Percentiles rank a stretch among this genome's conserved stretches.
These are phyloP conservation scores for Artemisia annua DNA, from an alignment of 129 eudicot species.

Conservation along the genomic window DNA sequence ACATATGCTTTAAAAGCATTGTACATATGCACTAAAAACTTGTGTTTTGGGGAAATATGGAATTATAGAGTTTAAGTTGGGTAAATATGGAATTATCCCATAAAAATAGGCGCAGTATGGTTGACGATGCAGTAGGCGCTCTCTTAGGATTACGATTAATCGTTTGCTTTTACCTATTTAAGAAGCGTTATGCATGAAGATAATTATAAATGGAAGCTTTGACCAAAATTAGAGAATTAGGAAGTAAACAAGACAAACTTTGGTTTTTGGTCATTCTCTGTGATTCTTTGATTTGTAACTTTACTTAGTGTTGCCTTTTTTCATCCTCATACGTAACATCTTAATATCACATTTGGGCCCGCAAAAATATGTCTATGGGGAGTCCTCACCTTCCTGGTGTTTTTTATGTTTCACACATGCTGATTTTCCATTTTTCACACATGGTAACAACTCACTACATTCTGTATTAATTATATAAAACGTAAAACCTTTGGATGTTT, in stretches of 20 bases:
- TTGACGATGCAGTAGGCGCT: not conserved
- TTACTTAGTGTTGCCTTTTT: not conserved
- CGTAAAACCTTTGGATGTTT: conserved; percentile 4
- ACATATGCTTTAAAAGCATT: no score
- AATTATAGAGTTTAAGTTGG: no score
- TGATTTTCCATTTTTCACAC: not conserved
- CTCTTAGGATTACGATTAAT: no score
- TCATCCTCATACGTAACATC: not conserved
- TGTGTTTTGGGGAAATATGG: no score
- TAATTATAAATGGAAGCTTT: conserved; percentile 7
- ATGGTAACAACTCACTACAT: not conserved
- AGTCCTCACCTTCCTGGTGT: not conserved
- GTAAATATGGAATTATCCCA: no score
- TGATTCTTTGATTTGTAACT: conserved; percentile 9
- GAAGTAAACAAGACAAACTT: conserved; percentile 8
- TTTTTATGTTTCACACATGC: no score
- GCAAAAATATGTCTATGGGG: not conserved
- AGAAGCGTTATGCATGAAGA: conserved; percentile 1
- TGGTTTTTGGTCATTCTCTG: not conserved
- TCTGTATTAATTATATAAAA: not conserved
- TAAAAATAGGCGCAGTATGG: no score
- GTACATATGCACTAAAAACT: no score
- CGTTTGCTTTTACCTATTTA: not conserved
- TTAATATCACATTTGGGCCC: conserved; percentile 2
- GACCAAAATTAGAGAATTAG: not conserved